phyloP scores from a whole-genome alignment of 306 rosid species.

The Prunus dulcis region DNA sequence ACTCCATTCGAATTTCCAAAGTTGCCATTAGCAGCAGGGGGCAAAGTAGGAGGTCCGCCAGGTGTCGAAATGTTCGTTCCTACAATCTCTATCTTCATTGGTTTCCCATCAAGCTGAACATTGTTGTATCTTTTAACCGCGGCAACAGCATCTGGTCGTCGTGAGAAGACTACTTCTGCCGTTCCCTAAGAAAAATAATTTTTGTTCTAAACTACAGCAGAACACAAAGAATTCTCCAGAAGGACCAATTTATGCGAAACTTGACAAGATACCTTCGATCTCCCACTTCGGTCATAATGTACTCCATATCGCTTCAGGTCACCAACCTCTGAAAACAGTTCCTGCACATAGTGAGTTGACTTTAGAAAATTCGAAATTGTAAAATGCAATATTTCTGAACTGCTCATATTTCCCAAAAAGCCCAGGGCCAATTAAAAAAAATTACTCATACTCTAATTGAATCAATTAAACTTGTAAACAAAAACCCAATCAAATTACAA shows the following conservation, averaged over 20 bases:
- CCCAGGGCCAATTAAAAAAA: not conserved
- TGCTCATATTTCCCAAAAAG: not conserved
- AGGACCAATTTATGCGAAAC: constrained; percentile 26
- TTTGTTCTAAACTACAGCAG: constrained; percentile 31
- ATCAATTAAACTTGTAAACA: not conserved
- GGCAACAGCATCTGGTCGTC: constrained; percentile 75
- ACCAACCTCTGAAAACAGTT: constrained; percentile 90
- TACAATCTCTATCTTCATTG: constrained; percentile 90
- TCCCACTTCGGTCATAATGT: constrained; percentile 92
- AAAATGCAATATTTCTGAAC: not conserved
- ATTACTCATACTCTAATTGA: not conserved
- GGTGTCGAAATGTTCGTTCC: constrained; percentile 75
- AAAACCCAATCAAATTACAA: not conserved
- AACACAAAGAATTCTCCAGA: constrained; percentile 29
- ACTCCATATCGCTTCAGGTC: constrained; percentile 75
- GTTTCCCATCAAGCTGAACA: constrained; percentile 93
- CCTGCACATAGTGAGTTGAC: constrained; percentile 41
- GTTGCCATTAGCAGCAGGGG: constrained; percentile 41
- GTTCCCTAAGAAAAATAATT: constrained; percentile 66
- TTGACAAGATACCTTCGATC: constrained; percentile 78
- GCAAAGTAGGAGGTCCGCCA: constrained; percentile 22
- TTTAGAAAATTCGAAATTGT: not conserved
- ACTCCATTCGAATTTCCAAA: constrained; percentile 57
- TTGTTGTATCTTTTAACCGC: constrained; percentile 94
- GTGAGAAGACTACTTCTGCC: constrained; percentile 82